Percentiles rank a stretch among this genome's conserved stretches.
Evolutionary conservation across 192 early-diverging fungal species (phyloP).

Genomic region (Dissophora ornata): DNA sequence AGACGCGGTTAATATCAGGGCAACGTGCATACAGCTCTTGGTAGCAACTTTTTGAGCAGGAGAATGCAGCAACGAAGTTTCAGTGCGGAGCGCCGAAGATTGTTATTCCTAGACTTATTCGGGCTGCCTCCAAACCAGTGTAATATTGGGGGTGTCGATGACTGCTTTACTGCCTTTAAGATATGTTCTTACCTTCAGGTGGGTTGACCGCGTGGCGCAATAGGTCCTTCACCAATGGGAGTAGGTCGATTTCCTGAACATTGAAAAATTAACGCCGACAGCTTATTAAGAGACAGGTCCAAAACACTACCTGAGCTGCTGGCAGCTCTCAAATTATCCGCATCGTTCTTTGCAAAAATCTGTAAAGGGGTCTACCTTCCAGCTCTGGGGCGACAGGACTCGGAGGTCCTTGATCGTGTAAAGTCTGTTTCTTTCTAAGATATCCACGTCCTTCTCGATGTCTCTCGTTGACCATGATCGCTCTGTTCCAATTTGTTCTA

Average conservation of each 20-base stretch:
- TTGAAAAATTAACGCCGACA: neutral
- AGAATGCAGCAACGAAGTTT: no score
- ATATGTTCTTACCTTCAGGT: constrained; percentile 35
- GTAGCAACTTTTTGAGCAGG: no score
- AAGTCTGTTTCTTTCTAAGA: constrained; percentile 58
- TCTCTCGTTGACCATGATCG: constrained; percentile 59
- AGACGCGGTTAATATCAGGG: no score
- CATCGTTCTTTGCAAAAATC: neutral
- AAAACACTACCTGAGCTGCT: no score
- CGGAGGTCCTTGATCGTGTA: constrained; percentile 61
- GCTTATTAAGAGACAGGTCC: neutral
- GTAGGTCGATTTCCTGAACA: constrained; percentile 55
- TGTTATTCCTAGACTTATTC: no score
- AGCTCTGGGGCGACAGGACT: constrained; percentile 60
- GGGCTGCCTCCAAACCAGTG: no score
- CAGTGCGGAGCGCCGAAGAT: no score
- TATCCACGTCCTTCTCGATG: constrained; percentile 58
- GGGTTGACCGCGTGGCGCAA: constrained; percentile 57
- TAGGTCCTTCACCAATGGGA: constrained; percentile 64
- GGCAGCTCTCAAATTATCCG: no score
- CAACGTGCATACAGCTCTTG: no score
- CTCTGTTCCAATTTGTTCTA: constrained; percentile 63
- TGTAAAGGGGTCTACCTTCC: constrained; percentile 54
- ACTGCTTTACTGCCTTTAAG: no score
- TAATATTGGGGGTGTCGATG: no score